Percentiles rank a stretch among this genome's conserved stretches.
These are phyloP conservation scores for Poterioochromonas sp. DNA, from an alignment of 352 stramenopile species.

Conservation along the genomic window DNA sequence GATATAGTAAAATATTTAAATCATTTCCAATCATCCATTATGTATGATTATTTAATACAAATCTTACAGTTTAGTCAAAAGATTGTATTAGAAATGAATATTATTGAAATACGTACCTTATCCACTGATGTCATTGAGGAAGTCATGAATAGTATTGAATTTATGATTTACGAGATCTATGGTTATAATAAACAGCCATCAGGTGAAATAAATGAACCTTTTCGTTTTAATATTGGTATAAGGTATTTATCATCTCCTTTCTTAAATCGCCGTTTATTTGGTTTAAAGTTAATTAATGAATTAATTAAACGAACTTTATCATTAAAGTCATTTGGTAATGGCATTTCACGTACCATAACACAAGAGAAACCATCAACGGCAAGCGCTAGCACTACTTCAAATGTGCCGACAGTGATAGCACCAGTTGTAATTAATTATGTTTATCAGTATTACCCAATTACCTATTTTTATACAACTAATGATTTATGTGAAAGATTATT, in stretches of 20 bases:
- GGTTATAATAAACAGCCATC: not conserved
- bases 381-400: too few relatives aligned
- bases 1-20: too few relatives aligned
- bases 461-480: not conserved
- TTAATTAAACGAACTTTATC: not conserved
- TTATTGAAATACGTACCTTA: not conserved
- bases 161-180: not conserved
- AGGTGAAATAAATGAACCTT: not conserved
- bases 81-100: not conserved
- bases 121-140: not conserved
- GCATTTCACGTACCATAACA: not conserved
- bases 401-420: too few relatives aligned
- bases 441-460: not conserved
- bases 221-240: not conserved
- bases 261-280: conserved; percentile 10
- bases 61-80: not conserved
- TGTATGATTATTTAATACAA: too few relatives aligned
- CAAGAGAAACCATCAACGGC: not conserved
- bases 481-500: not conserved
- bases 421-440: too few relatives aligned
- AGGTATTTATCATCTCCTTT: not conserved
- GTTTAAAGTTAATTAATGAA: conserved; percentile 5
- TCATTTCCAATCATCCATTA: not conserved
- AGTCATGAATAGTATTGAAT: not conserved
- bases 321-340: not conserved